A percentile compares a stretch with the other conserved stretches of the same genome.
Evolutionary conservation across 1,284 basidiomycete genomes (phyloP).

Genomic region (Cryptococcus sp.): DNA sequence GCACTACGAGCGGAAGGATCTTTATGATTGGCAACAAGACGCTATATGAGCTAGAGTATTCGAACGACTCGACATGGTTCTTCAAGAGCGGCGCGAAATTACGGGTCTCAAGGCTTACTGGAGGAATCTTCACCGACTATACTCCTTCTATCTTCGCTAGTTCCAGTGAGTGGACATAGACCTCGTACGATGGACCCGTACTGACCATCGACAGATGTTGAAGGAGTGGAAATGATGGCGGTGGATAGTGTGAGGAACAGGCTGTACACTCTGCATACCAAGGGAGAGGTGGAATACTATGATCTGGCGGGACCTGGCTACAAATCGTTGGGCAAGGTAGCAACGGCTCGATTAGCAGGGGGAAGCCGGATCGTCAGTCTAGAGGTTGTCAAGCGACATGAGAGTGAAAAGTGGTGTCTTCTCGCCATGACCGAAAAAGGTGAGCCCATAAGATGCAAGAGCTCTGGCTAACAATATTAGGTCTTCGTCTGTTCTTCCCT

Average conservation of each 20-base stretch:
- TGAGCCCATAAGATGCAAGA: conserved; percentile 10
- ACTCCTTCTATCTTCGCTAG: conserved; percentile 24
- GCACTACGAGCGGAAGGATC: conserved; percentile 76
- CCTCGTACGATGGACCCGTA: background rate
- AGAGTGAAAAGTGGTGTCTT: conserved; percentile 57
- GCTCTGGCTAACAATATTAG: too few relatives aligned
- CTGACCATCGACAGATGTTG: conserved; percentile 13
- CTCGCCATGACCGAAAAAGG: conserved; percentile 69
- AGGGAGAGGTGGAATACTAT: conserved; percentile 30
- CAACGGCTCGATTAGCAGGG: too few relatives aligned
- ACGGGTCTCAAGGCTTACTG: conserved; percentile 29
- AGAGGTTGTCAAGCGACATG: conserved; percentile 14
- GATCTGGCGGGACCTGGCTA: too few relatives aligned
- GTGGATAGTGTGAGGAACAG: conserved; percentile 34
- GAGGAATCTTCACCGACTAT: conserved; percentile 28
- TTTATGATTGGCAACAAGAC: conserved; percentile 84
- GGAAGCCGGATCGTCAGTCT: too few relatives aligned
- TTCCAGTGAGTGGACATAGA: conserved; percentile 13
- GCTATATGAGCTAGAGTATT: conserved; percentile 90
- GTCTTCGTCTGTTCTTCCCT: too few relatives aligned
- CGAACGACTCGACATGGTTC: conserved; percentile 89
- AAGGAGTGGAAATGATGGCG: conserved; percentile 40
- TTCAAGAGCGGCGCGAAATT: conserved; percentile 53
- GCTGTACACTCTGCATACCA: conserved; percentile 35
- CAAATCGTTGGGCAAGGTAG: too few relatives aligned